These are phyloP conservation scores for Pleurotus platypus DNA, from an alignment of 768 basidiomycete genomes.

Conservation along the genomic window DNA sequence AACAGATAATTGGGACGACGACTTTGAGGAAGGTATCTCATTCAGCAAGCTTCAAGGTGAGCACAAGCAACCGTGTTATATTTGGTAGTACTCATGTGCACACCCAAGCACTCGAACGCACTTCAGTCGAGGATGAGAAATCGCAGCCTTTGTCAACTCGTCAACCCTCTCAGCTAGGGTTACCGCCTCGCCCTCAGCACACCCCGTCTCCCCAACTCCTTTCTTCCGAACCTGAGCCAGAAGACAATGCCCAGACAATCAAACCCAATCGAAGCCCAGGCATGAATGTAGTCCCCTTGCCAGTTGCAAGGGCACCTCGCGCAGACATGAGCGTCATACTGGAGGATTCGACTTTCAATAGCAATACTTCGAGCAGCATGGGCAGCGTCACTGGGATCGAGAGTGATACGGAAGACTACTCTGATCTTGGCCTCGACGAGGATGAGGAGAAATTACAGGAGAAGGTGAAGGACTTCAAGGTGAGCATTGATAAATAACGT, in stretches of 20 bases:
- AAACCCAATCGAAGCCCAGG: slow-evolving; percentile 72
- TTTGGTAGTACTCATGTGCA: not conserved
- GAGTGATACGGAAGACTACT: slow-evolving; percentile 75
- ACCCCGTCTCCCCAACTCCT: not conserved
- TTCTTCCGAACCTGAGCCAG: slow-evolving; percentile 32
- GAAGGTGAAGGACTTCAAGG: slow-evolving; percentile 85
- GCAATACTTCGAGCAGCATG: not conserved
- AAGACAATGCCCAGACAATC: slow-evolving; percentile 81
- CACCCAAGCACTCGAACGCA: slow-evolving; percentile 58
- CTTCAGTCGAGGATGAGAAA: slow-evolving; percentile 48
- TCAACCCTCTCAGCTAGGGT: not conserved
- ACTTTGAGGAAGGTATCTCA: slow-evolving; percentile 93
- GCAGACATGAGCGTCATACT: slow-evolving; percentile 56
- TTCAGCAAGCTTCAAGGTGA: slow-evolving; percentile 76
- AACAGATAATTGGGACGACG: slow-evolving; percentile 97
- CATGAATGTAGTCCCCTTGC: slow-evolving; percentile 34
- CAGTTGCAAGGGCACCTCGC: slow-evolving; percentile 59
- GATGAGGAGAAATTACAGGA: slow-evolving; percentile 64
- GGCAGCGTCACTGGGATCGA: not conserved
- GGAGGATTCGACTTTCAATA: slow-evolving; percentile 1
- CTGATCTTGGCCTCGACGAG: slow-evolving; percentile 80
- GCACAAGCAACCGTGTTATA: not conserved
- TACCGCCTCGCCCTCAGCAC: not conserved
- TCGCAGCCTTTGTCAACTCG: slow-evolving; percentile 13
- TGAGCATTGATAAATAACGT: slow-evolving; percentile 22